These are phyloP conservation scores for Delonix regia DNA, from an alignment of 306 rosid species.

Conservation along the genomic window DNA sequence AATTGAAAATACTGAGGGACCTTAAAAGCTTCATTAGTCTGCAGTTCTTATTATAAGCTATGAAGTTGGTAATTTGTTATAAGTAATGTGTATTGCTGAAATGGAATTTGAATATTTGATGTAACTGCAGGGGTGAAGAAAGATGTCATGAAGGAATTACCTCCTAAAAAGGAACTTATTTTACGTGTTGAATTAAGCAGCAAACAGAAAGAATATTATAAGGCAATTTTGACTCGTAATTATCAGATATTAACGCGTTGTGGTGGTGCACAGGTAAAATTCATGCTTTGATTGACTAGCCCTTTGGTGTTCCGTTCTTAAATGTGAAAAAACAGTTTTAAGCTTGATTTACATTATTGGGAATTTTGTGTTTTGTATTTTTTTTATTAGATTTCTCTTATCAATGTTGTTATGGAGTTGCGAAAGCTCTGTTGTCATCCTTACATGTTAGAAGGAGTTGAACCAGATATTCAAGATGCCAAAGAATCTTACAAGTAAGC, in stretches of 20 bases:
- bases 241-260: slow-evolving; percentile 94
- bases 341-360: not conserved
- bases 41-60: slow-evolving; percentile 20
- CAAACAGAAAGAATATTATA: slow-evolving; percentile 96
- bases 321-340: slow-evolving; percentile 14
- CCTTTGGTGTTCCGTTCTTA: slow-evolving; percentile 12
- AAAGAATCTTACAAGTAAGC: slow-evolving; percentile 78
- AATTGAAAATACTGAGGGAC: slow-evolving; percentile 12
- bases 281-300: slow-evolving; percentile 16
- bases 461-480: slow-evolving; percentile 84
- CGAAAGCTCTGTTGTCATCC: slow-evolving; percentile 99
- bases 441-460: slow-evolving; percentile 98
- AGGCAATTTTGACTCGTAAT: slow-evolving; percentile 96
- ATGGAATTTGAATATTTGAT: slow-evolving; percentile 32
- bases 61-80: slow-evolving; percentile 18
- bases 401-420: slow-evolving; percentile 97
- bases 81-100: slow-evolving; percentile 15
- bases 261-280: slow-evolving; percentile 94
- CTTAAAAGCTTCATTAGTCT: slow-evolving; percentile 26
- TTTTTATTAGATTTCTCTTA: slow-evolving; percentile 85
- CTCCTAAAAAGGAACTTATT: slow-evolving; percentile 98
- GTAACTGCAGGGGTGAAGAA: slow-evolving; percentile 87
- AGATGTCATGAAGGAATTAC: slow-evolving; percentile 98
- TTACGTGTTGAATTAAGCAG: slow-evolving; percentile 90
- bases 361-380: slow-evolving; percentile 29